A percentile compares a stretch with the other conserved stretches of the same genome.
These are phyloP conservation scores for Wickerhamiella pararugosa DNA, from an alignment of 1,139 yeast genomes.

Conservation along the genomic window DNA sequence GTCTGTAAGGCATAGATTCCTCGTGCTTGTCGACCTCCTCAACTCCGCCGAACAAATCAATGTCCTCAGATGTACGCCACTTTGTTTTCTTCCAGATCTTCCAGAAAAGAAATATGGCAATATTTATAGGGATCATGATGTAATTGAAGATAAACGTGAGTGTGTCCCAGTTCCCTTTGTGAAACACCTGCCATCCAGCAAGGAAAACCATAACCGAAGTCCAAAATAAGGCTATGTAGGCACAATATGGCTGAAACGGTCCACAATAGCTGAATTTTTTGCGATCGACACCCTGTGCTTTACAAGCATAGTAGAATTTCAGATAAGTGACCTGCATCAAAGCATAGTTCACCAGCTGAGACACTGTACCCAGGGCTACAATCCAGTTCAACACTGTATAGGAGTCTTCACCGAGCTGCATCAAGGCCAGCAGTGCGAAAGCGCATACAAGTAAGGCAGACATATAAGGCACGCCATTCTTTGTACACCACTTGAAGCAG, in stretches of 20 bases:
- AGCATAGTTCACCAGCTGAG: conserved; percentile 59
- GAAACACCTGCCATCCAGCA: conserved; percentile 52
- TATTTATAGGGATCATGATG: conserved; percentile 49
- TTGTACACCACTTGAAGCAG: conserved; percentile 30
- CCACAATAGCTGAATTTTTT: conserved; percentile 39
- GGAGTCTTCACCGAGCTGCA: conserved; percentile 47
- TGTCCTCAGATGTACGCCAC: conserved; percentile 35
- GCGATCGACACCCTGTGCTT: conserved; percentile 43
- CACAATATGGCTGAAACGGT: conserved; percentile 43
- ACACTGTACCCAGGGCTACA: conserved; percentile 62
- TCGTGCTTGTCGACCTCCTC: conserved; percentile 36
- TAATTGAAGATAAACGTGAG: conserved; percentile 54
- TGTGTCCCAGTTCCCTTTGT: conserved; percentile 47
- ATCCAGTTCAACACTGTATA: conserved; percentile 63
- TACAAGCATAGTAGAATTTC: conserved; percentile 49
- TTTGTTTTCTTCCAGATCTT: conserved; percentile 38
- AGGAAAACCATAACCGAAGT: conserved; percentile 48
- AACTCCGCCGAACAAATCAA: conserved; percentile 39
- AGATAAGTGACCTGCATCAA: conserved; percentile 48
- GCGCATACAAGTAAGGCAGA: conserved; percentile 34
- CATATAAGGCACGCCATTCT: conserved; percentile 45
- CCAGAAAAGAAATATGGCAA: conserved; percentile 42
- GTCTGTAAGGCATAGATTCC: conserved; percentile 6
- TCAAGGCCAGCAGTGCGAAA: conserved; percentile 35
- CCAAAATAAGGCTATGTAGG: conserved; percentile 28